These are phyloP conservation scores for Komagataea norvegica DNA, from an alignment of 1,139 yeast genomes.

Conservation along the genomic window DNA sequence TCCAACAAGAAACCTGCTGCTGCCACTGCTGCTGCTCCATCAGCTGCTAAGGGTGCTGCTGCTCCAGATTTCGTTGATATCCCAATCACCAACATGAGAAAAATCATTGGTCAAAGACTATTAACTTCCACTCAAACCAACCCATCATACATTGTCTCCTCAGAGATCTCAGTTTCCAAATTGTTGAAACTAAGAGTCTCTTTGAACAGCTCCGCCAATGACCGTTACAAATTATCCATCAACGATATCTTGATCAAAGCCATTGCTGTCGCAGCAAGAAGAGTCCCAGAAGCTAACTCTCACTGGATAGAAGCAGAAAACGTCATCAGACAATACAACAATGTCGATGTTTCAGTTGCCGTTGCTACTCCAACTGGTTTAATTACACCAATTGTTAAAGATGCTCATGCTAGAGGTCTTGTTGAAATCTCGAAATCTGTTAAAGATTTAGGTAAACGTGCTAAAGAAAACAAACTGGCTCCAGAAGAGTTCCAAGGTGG, in stretches of 20 bases:
- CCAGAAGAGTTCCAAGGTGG: constrained; percentile 99
- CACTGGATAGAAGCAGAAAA: constrained; percentile 90
- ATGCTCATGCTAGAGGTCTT: constrained; percentile 85
- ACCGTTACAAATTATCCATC: constrained; percentile 85
- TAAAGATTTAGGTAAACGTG: constrained; percentile 94
- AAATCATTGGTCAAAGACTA: constrained; percentile 86
- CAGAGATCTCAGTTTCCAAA: constrained; percentile 82
- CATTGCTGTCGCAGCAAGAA: constrained; percentile 78
- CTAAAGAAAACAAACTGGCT: constrained; percentile 83
- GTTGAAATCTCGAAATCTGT: constrained; percentile 74
- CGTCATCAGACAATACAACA: constrained; percentile 84
- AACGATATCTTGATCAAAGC: constrained; percentile 95
- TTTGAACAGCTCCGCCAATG: constrained; percentile 79
- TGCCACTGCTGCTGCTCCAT: constrained; percentile 39
- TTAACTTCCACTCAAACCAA: constrained; percentile 78
- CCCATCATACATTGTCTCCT: constrained; percentile 90
- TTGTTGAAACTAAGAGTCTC: constrained; percentile 89
- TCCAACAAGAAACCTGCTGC: constrained; percentile 44
- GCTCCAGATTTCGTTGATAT: constrained; percentile 65
- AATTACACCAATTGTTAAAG: constrained; percentile 90
- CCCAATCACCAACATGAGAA: constrained; percentile 89
- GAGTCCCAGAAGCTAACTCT: constrained; percentile 92
- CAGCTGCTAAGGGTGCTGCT: constrained; percentile 40
- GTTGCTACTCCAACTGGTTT: constrained; percentile 98
- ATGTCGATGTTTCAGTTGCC: constrained; percentile 96